These are phyloP conservation scores for Phaffia australis DNA, from an alignment of 768 basidiomycete genomes.

Conservation along the genomic window DNA sequence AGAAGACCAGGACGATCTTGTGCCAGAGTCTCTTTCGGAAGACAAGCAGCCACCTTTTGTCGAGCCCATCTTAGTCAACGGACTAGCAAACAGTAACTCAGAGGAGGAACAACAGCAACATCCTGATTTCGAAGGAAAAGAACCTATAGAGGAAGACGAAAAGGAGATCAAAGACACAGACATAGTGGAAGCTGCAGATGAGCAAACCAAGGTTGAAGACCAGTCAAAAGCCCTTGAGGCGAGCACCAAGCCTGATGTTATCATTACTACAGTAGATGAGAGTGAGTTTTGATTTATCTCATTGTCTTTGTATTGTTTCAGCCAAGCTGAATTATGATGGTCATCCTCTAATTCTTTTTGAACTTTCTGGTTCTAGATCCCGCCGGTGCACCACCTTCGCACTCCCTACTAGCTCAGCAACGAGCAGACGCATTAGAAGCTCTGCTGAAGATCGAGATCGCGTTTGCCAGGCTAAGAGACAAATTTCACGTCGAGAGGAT, in stretches of 20 bases:
- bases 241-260: neutral
- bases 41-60: no score
- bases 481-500: constrained; percentile 86
- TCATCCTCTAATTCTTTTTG: constrained; percentile 45
- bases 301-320: neutral
- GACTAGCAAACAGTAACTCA: no score
- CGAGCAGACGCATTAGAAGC: constrained; percentile 70
- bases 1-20: no score
- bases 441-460: constrained; percentile 79
- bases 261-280: constrained; percentile 3
- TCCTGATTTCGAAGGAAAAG: constrained; percentile 21
- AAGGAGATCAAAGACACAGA: no score
- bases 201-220: no score
- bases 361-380: constrained; percentile 44
- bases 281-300: neutral
- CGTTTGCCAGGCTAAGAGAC: constrained; percentile 77
- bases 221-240: no score
- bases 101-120: constrained; percentile 24
- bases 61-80: no score
- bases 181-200: no score
- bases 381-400: constrained; percentile 21
- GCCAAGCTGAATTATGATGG: neutral
- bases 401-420: constrained; percentile 30
- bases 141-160: constrained; percentile 25
- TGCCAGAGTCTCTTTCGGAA: no score